These are phyloP conservation scores for Microcyclospora tardicrescens DNA, from an alignment of 2,329 filamentous ascomycete species.

Conservation along the genomic window DNA sequence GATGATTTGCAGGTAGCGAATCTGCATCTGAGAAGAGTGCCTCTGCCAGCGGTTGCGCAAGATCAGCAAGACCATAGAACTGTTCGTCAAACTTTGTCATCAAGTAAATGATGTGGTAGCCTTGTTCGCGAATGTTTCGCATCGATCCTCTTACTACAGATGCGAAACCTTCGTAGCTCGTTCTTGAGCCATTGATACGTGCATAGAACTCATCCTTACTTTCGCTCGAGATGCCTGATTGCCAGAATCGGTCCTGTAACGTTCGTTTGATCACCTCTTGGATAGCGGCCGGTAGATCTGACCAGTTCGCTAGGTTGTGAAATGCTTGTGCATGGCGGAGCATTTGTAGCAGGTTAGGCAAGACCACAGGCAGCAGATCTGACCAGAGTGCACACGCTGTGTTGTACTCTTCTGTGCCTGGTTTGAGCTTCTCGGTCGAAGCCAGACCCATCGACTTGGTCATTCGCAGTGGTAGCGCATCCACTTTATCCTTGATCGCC, in stretches of 20 bases:
- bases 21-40: slow-evolving; percentile 74
- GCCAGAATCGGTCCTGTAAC: slow-evolving; percentile 92
- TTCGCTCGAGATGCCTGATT: slow-evolving; percentile 89
- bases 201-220: slow-evolving; percentile 96
- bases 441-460: slow-evolving; percentile 90
- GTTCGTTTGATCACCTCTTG: slow-evolving; percentile 66
- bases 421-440: slow-evolving; percentile 78
- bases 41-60: slow-evolving; percentile 70
- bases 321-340: slow-evolving; percentile 83
- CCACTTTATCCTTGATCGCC: slow-evolving; percentile 61
- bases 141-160: slow-evolving; percentile 85
- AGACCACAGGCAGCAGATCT: slow-evolving; percentile 63
- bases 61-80: slow-evolving; percentile 80
- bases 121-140: slow-evolving; percentile 78
- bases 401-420: slow-evolving; percentile 57
- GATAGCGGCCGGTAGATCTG: slow-evolving; percentile 60
- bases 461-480: slow-evolving; percentile 65
- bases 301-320: slow-evolving; percentile 78
- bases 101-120: slow-evolving; percentile 87
- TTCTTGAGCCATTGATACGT: slow-evolving; percentile 75
- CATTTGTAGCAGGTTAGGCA: slow-evolving; percentile 77
- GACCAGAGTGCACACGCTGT: slow-evolving; percentile 75
- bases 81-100: slow-evolving; percentile 76
- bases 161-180: slow-evolving; percentile 82
- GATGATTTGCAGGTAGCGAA: slow-evolving; percentile 77